phyloP scores from a whole-genome alignment of 495 filamentous ascomycete species.

The Chaetomium cochliodes region DNA sequence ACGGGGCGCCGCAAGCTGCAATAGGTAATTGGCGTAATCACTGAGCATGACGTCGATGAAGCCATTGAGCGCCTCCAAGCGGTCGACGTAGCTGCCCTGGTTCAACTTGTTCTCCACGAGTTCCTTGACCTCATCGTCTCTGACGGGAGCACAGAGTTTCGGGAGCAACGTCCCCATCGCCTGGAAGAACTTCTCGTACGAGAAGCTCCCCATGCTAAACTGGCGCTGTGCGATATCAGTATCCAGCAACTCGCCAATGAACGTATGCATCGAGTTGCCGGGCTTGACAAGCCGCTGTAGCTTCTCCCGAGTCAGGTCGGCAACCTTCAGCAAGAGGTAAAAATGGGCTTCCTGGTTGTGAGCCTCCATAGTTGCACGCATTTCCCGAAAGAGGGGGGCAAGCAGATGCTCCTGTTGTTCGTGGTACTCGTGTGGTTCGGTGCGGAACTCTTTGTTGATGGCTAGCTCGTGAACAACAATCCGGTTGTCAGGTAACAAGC shows the following conservation, averaged over 20 bases:
- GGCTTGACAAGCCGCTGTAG: conserved; percentile 77
- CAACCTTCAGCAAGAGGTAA: conserved; percentile 75
- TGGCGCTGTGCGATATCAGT: conserved; percentile 72
- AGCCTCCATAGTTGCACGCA: conserved; percentile 70
- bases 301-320: conserved; percentile 78
- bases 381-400: conserved; percentile 68
- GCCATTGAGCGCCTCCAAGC: conserved; percentile 76
- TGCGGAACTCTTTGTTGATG: conserved; percentile 78
- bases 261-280: conserved; percentile 74
- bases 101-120: conserved; percentile 67
- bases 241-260: conserved; percentile 85
- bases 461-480: conserved; percentile 86
- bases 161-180: conserved; percentile 89
- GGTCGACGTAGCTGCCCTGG: conserved; percentile 76
- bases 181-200: conserved; percentile 88
- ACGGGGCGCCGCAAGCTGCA: conserved; percentile 74
- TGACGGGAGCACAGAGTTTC: conserved; percentile 86
- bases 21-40: conserved; percentile 92
- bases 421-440: conserved; percentile 51
- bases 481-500: conserved; percentile 76
- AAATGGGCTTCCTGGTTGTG: conserved; percentile 63
- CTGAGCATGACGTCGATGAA: conserved; percentile 90
- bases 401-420: conserved; percentile 52
- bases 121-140: conserved; percentile 79
- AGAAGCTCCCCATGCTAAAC: conserved; percentile 78